phyloP scores from a whole-genome alignment of 176 grass and related monocot genomes.

The Thalia dealbata region DNA sequence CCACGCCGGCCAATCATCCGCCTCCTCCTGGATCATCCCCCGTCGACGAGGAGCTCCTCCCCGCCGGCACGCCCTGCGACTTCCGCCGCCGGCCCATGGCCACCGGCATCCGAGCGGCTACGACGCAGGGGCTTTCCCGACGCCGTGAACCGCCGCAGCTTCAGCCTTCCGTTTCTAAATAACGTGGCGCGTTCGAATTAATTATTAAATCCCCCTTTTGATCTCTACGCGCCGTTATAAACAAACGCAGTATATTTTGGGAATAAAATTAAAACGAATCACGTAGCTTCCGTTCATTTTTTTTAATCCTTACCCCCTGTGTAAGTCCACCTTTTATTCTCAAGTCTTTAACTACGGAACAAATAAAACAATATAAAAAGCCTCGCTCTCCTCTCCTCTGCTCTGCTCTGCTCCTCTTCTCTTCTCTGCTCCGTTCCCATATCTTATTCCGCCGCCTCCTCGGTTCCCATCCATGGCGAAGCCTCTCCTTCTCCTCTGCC shows the following conservation, averaged over 20 bases:
- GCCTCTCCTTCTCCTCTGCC: conserved; percentile 24
- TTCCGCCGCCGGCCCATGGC: conserved; percentile 33
- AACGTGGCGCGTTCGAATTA: too few species aligned
- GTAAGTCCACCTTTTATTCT: too few species aligned
- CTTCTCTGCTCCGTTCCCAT: neutral
- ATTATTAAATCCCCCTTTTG: too few species aligned
- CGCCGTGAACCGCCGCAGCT: conserved; percentile 66
- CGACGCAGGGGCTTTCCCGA: conserved; percentile 61
- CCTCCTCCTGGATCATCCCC: conserved; percentile 37
- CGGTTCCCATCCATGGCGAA: conserved; percentile 24
- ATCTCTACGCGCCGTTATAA: too few species aligned
- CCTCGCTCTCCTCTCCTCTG: too few species aligned
- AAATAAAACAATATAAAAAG: too few species aligned
- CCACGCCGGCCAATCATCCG: conserved; percentile 41
- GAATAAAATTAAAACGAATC: too few species aligned
- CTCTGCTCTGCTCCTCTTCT: neutral
- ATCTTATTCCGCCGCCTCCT: neutral
- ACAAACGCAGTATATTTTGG: too few species aligned
- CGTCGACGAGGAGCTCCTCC: conserved; percentile 40
- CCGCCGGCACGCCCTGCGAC: conserved; percentile 57
- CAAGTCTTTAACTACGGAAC: too few species aligned
- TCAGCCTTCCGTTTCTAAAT: conserved; percentile 24
- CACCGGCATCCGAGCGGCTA: conserved; percentile 45
- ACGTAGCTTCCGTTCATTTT: too few species aligned
- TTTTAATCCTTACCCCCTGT: too few species aligned